These are phyloP conservation scores for Neurospora sp. DNA, from an alignment of 495 filamentous ascomycete genomes.

Conservation along the genomic window DNA sequence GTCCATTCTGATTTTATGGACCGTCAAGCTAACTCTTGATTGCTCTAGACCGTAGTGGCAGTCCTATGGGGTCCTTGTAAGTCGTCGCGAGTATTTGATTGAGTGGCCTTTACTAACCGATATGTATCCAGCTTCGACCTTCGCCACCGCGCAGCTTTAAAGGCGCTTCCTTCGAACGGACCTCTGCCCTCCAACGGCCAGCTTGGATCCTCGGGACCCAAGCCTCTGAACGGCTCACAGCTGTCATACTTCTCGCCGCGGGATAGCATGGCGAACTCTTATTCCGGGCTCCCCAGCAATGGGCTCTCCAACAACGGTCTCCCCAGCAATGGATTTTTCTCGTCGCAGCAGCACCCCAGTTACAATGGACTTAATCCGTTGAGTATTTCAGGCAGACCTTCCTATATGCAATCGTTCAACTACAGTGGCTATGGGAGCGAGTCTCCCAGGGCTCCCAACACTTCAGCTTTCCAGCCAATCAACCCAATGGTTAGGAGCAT, in stretches of 20 bases:
- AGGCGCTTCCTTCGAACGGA: conserved; percentile 14
- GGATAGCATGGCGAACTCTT: conserved; percentile 6
- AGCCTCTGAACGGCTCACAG: conserved; percentile 3
- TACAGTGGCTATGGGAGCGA: conserved; percentile 22
- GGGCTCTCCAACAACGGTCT: conserved; percentile 14
- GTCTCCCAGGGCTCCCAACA: conserved; percentile 13
- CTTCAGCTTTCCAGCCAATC: conserved; percentile 14
- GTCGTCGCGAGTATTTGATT: background rate
- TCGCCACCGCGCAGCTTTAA: conserved; percentile 15
- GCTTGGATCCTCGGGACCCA: conserved; percentile 5
- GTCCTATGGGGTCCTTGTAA: conserved; percentile 15
- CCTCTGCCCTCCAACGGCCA: conserved; percentile 14
- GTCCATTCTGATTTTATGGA: background rate
- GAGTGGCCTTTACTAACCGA: background rate
- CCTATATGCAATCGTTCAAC: conserved; percentile 22
- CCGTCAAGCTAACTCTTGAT: conserved; percentile 3
- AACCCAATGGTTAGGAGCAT: conserved; percentile 7
- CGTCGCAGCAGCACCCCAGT: conserved; percentile 20
- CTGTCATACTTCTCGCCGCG: conserved; percentile 7
- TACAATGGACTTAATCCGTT: conserved; percentile 33
- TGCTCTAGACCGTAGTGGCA: conserved; percentile 15
- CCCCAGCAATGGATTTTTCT: conserved; percentile 21
- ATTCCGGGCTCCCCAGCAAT: conserved; percentile 10
- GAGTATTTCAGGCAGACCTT: conserved; percentile 23
- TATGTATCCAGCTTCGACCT: conserved; percentile 9